phyloP scores from a whole-genome alignment of 495 filamentous ascomycete species.

The Neohortaea acidophila region DNA sequence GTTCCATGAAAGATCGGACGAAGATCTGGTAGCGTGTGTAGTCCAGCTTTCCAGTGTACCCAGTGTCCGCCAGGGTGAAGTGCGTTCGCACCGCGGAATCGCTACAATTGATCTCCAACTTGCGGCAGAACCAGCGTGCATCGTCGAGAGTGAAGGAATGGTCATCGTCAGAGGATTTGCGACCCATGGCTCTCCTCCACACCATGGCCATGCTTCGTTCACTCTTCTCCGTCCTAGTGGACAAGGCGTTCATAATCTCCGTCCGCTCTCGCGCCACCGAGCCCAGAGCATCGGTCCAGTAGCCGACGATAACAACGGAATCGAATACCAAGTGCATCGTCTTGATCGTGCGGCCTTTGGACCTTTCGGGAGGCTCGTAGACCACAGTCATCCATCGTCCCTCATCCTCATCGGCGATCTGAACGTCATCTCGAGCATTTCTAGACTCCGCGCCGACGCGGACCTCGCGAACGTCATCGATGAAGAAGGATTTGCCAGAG shows the following conservation, averaged over 20 bases:
- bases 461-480: slow-evolving; percentile 89
- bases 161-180: slow-evolving; percentile 42
- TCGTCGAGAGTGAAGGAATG: slow-evolving; percentile 59
- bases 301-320: slow-evolving; percentile 46
- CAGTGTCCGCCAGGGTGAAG: slow-evolving; percentile 58
- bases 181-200: slow-evolving; percentile 77
- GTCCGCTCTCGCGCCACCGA: slow-evolving; percentile 66
- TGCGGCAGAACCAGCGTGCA: slow-evolving; percentile 68
- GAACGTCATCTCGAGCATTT: slow-evolving; percentile 76
- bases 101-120: slow-evolving; percentile 77
- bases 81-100: slow-evolving; percentile 55
- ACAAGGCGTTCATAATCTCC: slow-evolving; percentile 74
- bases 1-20: slow-evolving; percentile 61
- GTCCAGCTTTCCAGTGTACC: slow-evolving; percentile 44
- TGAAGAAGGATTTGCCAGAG: slow-evolving; percentile 67
- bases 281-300: slow-evolving; percentile 72
- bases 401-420: slow-evolving; percentile 42
- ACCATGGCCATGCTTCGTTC: slow-evolving; percentile 43
- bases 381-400: slow-evolving; percentile 75
- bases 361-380: slow-evolving; percentile 53
- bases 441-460: slow-evolving; percentile 69
- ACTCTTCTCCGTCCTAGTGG: slow-evolving; percentile 57
- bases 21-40: slow-evolving; percentile 71
- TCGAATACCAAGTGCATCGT: slow-evolving; percentile 73
- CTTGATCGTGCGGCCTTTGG: slow-evolving; percentile 52